phyloP scores from a whole-genome alignment of 2,329 filamentous ascomycete genomes.

The Plenodomus lindquistii region DNA sequence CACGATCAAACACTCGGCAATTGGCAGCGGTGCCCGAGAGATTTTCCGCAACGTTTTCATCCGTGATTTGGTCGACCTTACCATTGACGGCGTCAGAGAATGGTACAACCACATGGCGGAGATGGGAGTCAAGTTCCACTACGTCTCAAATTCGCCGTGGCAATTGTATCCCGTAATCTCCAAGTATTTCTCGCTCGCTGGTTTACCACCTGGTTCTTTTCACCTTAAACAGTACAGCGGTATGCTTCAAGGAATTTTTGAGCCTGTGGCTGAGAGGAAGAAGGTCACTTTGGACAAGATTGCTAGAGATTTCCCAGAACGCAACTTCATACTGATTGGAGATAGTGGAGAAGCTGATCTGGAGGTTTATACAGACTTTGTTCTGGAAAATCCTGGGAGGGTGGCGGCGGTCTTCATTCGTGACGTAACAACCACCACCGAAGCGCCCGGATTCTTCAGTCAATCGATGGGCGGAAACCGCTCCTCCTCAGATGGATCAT shows the following conservation, averaged over 20 bases:
- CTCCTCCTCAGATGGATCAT: constrained; percentile 25
- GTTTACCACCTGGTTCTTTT: constrained; percentile 83
- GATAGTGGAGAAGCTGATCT: constrained; percentile 97
- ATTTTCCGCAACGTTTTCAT: constrained; percentile 97
- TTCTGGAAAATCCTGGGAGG: constrained; percentile 77
- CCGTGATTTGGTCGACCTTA: constrained; percentile 78
- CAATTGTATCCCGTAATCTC: constrained; percentile 90
- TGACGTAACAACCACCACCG: constrained; percentile 80
- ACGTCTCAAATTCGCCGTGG: constrained; percentile 99
- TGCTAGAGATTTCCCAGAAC: constrained; percentile 83
- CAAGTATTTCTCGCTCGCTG: constrained; percentile 79
- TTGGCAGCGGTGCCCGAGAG: constrained; percentile 81
- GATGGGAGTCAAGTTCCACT: constrained; percentile 87
- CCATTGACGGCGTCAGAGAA: constrained; percentile 81
- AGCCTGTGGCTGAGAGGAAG: constrained; percentile 94
- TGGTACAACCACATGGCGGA: constrained; percentile 82
- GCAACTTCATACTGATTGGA: constrained; percentile 88
- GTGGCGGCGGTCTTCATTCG: constrained; percentile 90
- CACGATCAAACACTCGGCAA: constrained; percentile 94
- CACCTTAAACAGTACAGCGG: constrained; percentile 96
- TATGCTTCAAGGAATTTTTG: constrained; percentile 97
- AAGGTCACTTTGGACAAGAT: constrained; percentile 85
- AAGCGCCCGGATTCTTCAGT: constrained; percentile 77
- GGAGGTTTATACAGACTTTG: constrained; percentile 96
- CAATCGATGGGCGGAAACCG: constrained; percentile 52